These are phyloP conservation scores for Nothophaeocryptopus gaeumannii DNA, from an alignment of 2,329 filamentous ascomycete genomes.

Conservation along the genomic window DNA sequence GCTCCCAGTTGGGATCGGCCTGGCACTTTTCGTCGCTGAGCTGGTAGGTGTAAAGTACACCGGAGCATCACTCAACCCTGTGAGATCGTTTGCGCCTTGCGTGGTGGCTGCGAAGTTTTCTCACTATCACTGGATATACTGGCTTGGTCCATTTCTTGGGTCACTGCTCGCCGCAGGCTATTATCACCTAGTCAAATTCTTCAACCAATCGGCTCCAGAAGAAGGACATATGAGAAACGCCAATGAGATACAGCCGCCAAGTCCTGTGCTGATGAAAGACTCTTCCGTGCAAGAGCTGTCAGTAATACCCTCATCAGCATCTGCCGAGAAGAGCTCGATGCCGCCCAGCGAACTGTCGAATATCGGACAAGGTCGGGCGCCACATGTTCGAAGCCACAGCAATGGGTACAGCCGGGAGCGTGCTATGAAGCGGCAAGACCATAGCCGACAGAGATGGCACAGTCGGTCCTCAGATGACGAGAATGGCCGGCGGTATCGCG, in stretches of 20 bases:
- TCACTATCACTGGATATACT: constrained; percentile 31
- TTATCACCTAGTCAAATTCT: constrained; percentile 31
- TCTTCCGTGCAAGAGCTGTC: not conserved
- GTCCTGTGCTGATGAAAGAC: constrained; percentile 1
- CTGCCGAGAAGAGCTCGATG: too few species aligned
- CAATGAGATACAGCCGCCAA: constrained; percentile 3
- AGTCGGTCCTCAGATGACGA: not conserved
- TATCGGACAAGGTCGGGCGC: too few species aligned
- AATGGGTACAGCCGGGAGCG: not conserved
- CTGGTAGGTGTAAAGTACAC: constrained; percentile 30
- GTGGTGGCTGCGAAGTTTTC: constrained; percentile 30
- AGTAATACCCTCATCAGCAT: too few species aligned
- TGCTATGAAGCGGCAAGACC: constrained; percentile 2
- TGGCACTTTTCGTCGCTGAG: constrained; percentile 24
- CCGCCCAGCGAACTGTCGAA: too few species aligned
- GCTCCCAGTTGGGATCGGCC: constrained; percentile 23
- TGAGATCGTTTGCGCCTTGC: constrained; percentile 32
- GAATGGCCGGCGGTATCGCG: constrained; percentile 1
- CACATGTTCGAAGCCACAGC: too few species aligned
- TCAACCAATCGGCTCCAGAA: constrained; percentile 30
- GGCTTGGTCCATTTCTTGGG: constrained; percentile 32
- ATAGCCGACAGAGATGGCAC: not conserved
- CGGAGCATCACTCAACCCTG: constrained; percentile 36
- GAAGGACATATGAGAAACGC: constrained; percentile 4
- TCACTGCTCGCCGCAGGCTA: constrained; percentile 30